phyloP scores from a whole-genome alignment of 306 rosid species.

The Acmispon strigosus region DNA sequence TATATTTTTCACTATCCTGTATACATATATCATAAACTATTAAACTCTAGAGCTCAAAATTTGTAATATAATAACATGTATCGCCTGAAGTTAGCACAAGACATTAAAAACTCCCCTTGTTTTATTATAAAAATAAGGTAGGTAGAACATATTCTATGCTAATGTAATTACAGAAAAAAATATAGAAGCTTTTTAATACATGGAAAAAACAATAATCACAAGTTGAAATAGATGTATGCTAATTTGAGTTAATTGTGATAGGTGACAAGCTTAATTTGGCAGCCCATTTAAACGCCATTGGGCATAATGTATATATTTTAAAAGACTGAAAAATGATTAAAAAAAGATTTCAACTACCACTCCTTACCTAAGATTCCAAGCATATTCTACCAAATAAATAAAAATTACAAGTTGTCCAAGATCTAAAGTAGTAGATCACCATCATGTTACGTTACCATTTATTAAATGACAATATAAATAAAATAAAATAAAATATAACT shows the following conservation, averaged over 20 bases:
- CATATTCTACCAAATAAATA: neutral
- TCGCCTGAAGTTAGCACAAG: too few species aligned
- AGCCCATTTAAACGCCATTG: neutral
- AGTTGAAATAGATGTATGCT: neutral
- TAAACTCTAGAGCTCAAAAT: too few species aligned
- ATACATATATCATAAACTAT: too few species aligned
- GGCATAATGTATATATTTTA: neutral
- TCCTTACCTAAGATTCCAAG: slow-evolving; percentile 20
- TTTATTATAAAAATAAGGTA: too few species aligned
- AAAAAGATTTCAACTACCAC: neutral
- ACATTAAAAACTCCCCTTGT: too few species aligned
- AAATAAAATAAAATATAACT: neutral
- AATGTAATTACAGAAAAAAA: neutral
- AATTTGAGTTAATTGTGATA: neutral
- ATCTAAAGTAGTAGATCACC: neutral
- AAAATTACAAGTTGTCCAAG: neutral
- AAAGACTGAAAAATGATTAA: neutral
- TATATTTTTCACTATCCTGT: too few species aligned
- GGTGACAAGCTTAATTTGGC: neutral
- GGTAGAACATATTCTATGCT: neutral
- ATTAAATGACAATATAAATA: neutral
- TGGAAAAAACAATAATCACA: neutral
- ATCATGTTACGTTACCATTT: neutral
- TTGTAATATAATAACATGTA: too few species aligned
- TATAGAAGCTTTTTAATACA: neutral